These are phyloP conservation scores for Guadua angustifolia DNA, from an alignment of 176 grass and related monocot species.

Conservation along the genomic window DNA sequence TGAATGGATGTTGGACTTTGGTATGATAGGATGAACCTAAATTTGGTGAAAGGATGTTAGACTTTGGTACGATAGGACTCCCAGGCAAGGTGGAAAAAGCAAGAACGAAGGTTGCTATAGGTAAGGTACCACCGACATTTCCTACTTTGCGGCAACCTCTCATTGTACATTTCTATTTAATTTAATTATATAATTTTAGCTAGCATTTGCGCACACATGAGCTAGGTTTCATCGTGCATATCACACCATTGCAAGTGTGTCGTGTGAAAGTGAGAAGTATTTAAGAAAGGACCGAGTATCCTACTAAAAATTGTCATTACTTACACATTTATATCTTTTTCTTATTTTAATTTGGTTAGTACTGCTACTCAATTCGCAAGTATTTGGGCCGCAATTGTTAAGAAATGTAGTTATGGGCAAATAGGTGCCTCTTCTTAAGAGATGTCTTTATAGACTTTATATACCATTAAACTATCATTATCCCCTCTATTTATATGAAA, in stretches of 20 bases:
- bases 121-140: conserved; percentile 2
- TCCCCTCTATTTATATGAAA: too few relatives aligned
- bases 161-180: neutral
- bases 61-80: too few relatives aligned
- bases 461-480: too few relatives aligned
- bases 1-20: too few relatives aligned
- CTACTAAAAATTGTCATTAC: neutral
- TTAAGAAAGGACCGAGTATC: neutral
- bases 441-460: too few relatives aligned
- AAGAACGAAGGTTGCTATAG: too few relatives aligned
- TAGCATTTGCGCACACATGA: neutral
- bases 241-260: neutral
- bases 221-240: neutral
- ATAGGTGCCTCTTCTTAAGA: too few relatives aligned
- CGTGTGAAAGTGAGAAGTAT: neutral
- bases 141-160: neutral
- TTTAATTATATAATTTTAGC: neutral
- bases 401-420: too few relatives aligned
- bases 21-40: too few relatives aligned
- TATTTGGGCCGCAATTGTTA: neutral
- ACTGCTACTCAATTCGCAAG: neutral
- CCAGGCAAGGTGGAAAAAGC: too few relatives aligned
- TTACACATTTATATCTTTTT: neutral
- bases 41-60: too few relatives aligned
- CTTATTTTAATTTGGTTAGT: neutral